Evolutionary conservation across 2,329 filamentous ascomycete genomes (phyloP), one percentile per base, ranked within the genome.

Genomic region (Alternaria sp.): DNA sequence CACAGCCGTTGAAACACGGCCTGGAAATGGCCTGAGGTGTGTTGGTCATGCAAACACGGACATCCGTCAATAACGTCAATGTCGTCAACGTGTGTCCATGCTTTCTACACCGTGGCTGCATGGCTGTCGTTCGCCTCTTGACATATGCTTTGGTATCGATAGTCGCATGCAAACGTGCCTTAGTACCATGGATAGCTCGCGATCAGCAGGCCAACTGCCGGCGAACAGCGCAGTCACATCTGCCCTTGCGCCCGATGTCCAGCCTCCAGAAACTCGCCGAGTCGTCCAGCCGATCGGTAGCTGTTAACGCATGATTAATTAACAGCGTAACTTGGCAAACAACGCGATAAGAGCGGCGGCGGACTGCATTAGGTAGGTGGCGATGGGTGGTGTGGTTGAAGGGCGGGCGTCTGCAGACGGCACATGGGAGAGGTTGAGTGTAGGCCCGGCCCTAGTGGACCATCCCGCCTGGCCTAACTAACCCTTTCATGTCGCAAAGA

Each of bases 341-440:
- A 36, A 51, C 4, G 28, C 21, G 50, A 59, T 50, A 43, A 32
- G 43, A 13, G 11, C 44, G 28, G 47, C 40, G 47, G 63, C 58
- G 54, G 36, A 30, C 65, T 66, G 45, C 49, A 65, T 68, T 61
- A 67, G 69, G 70, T 64, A 73, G 69, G 68, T 73, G 69, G 59
- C 61, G 64, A 66, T n/a, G 55, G 46, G 25, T 57, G 51, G 21
- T 45, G 32, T 54, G 36, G 46, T 46, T 50, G 52, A 55, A 46
- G 21, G 13, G 21, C 19, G 46, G 43, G 57, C 44, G 26, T 30
- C 23, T 11, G 21, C 19, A 51, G 43, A 49, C 44, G 26, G 43
- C 23, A 54, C 12, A n/a, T 25, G 19, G 32, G 30, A 23, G 15
- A 40, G 23, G 63, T 54, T 25, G 21, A 57, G 52, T 12, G 49